Conservation (phyloP, 2,329 filamentous ascomycete genomes). For the Dothistroma pini region DNA sequence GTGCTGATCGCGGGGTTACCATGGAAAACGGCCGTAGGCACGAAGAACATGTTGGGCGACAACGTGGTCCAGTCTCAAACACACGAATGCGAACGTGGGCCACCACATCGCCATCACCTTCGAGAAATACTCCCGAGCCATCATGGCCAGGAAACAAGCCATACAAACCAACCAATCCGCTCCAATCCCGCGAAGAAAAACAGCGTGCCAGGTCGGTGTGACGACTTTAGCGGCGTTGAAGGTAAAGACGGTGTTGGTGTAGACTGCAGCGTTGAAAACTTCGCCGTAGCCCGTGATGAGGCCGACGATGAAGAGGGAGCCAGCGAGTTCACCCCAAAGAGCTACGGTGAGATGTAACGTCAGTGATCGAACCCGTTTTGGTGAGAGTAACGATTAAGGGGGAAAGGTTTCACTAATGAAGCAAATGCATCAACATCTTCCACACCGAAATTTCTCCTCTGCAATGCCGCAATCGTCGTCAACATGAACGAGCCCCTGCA, state of each 20-base stretch:
- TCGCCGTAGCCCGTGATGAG: slow-evolving; percentile 32
- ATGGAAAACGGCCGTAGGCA: slow-evolving; percentile 49
- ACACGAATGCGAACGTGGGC: slow-evolving; percentile 22
- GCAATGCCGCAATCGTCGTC: slow-evolving; percentile 44
- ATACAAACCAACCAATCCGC: slow-evolving; percentile 57
- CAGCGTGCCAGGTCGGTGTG: slow-evolving; percentile 48
- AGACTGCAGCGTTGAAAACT: slow-evolving; percentile 37
- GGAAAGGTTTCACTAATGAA: slow-evolving; percentile 15
- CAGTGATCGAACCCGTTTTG: background rate
- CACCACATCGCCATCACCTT: slow-evolving; percentile 56
- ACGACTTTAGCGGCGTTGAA: slow-evolving; percentile 51
- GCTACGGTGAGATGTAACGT: slow-evolving; percentile 12
- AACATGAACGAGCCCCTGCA: slow-evolving; percentile 35
- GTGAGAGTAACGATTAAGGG: background rate
- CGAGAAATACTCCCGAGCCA: slow-evolving; percentile 50
- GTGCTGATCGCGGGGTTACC: slow-evolving; percentile 46
- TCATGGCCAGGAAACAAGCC: slow-evolving; percentile 48
- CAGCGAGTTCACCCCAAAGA: slow-evolving; percentile 35
- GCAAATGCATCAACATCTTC: slow-evolving; percentile 31
- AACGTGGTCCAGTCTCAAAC: slow-evolving; percentile 49
- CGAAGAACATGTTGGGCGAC: slow-evolving; percentile 46
- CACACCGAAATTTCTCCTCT: slow-evolving; percentile 35
- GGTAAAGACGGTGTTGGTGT: slow-evolving; percentile 42
- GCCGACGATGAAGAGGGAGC: slow-evolving; percentile 32
- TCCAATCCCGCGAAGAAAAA: slow-evolving; percentile 54